phyloP scores from a whole-genome alignment of 345 rosid species.

The Lagerstroemia speciosa region DNA sequence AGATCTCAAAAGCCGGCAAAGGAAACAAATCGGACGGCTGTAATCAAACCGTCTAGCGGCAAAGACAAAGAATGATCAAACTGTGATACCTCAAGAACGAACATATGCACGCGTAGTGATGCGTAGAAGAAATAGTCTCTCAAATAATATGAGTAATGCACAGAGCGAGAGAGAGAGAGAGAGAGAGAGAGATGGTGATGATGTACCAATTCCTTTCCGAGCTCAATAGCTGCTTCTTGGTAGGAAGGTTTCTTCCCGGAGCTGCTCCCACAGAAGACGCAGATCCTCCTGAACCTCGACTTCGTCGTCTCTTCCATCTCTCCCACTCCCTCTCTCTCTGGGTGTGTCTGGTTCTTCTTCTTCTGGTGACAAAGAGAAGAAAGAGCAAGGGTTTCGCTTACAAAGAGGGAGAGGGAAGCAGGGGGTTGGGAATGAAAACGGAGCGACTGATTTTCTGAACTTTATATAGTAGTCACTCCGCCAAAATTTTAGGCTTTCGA shows the following conservation, averaged over 20 bases:
- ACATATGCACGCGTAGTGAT: too few relatives aligned
- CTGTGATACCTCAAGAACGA: too few relatives aligned
- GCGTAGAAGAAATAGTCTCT: too few relatives aligned
- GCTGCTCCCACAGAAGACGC: slow-evolving; percentile 87
- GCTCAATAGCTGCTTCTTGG: slow-evolving; percentile 74
- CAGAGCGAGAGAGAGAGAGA: too few relatives aligned
- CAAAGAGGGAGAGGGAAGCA: background rate
- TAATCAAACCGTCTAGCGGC: background rate
- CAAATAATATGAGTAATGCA: too few relatives aligned
- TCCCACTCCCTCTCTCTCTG: background rate
- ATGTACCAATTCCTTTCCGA: slow-evolving; percentile 71
- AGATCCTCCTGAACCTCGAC: slow-evolving; percentile 73
- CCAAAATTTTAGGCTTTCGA: background rate
- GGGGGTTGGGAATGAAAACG: slow-evolving; percentile 30
- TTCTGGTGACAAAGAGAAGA: background rate
- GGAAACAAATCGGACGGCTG: too few relatives aligned
- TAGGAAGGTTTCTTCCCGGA: slow-evolving; percentile 71
- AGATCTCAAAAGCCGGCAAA: background rate
- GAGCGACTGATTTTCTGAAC: slow-evolving; percentile 14
- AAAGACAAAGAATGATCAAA: too few relatives aligned
- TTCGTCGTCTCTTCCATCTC: slow-evolving; percentile 39
- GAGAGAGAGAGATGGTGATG: slow-evolving; percentile 5
- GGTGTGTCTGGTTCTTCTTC: slow-evolving; percentile 12
- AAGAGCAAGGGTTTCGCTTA: background rate
- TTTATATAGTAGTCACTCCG: background rate